Percentiles rank a stretch among this genome's conserved stretches.
Evolutionary conservation across 2,329 filamentous ascomycete genomes (phyloP).

Genomic region (Fusarium sulawesiense): DNA sequence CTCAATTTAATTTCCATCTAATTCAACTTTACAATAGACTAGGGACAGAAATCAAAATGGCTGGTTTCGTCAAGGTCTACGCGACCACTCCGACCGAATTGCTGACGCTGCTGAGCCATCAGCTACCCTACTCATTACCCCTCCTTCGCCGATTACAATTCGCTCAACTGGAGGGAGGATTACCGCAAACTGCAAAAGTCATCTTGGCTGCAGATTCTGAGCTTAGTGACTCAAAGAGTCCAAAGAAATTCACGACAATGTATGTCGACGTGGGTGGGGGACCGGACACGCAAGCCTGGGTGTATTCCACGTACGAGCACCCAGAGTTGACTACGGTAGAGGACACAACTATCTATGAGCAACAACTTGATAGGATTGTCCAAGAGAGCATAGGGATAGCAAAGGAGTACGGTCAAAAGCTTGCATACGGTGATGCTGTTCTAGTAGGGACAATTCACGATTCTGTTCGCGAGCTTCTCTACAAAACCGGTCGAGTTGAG

Average conservation of each 20-base stretch:
- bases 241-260: slow-evolving; percentile 62
- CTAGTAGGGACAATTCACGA: slow-evolving; percentile 53
- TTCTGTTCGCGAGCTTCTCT: slow-evolving; percentile 43
- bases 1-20: background rate
- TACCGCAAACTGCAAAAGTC: slow-evolving; percentile 57
- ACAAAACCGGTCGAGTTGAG: slow-evolving; percentile 43
- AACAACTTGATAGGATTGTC: slow-evolving; percentile 51
- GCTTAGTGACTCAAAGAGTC: background rate
- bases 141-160: slow-evolving; percentile 73
- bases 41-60: slow-evolving; percentile 20
- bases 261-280: slow-evolving; percentile 70
- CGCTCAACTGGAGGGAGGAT: slow-evolving; percentile 55
- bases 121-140: slow-evolving; percentile 69
- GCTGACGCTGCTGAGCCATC: slow-evolving; percentile 59
- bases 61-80: slow-evolving; percentile 38
- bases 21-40: background rate
- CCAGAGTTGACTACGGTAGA: background rate
- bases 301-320: slow-evolving; percentile 67
- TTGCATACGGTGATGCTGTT: slow-evolving; percentile 46
- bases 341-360: slow-evolving; percentile 41
- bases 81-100: slow-evolving; percentile 51
- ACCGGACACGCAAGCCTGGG: slow-evolving; percentile 73
- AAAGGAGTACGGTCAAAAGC: slow-evolving; percentile 30
- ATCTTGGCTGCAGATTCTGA: slow-evolving; percentile 50
- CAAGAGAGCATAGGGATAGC: slow-evolving; percentile 47